These are phyloP conservation scores for Sporothrix globosa DNA, from an alignment of 2,329 filamentous ascomycete species.

Conservation along the genomic window DNA sequence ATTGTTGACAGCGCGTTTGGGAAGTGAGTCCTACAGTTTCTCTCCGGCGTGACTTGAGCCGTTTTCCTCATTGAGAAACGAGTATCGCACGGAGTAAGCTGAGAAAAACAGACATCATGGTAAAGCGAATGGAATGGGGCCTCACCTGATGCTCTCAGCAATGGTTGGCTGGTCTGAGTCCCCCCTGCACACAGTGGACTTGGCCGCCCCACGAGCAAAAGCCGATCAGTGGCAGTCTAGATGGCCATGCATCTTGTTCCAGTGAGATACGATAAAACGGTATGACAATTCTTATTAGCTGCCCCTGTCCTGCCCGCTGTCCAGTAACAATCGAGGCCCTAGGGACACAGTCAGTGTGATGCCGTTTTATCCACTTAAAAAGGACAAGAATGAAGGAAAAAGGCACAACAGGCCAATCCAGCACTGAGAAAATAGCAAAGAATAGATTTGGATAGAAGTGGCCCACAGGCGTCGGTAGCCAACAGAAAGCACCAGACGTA, in stretches of 20 bases:
- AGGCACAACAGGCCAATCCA: slow-evolving; percentile 26
- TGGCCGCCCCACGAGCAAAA: slow-evolving; percentile 31
- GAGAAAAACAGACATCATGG: slow-evolving; percentile 12
- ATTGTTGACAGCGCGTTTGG: background rate
- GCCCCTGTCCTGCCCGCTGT: background rate
- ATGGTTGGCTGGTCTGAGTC: slow-evolving; percentile 9
- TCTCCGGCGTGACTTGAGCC: background rate
- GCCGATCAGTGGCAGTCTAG: slow-evolving; percentile 34
- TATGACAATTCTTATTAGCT: background rate
- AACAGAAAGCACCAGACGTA: slow-evolving; percentile 40
- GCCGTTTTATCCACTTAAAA: slow-evolving; percentile 7
- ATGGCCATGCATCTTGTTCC: background rate
- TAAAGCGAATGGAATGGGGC: slow-evolving; percentile 32
- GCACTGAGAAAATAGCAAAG: slow-evolving; percentile 13
- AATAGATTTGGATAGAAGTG: slow-evolving; percentile 17
- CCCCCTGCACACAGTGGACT: slow-evolving; percentile 24
- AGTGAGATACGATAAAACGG: background rate
- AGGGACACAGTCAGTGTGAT: background rate
- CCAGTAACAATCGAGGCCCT: slow-evolving; percentile 3
- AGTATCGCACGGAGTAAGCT: slow-evolving; percentile 17
- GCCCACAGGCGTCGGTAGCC: slow-evolving; percentile 37
- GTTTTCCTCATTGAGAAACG: slow-evolving; percentile 17
- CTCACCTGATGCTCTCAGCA: slow-evolving; percentile 28
- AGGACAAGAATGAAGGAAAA: background rate
- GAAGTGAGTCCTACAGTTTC: slow-evolving; percentile 8